Base-by-base conservation (phyloP, 495 filamentous ascomycete species). In the Neurospora sp. region DNA sequence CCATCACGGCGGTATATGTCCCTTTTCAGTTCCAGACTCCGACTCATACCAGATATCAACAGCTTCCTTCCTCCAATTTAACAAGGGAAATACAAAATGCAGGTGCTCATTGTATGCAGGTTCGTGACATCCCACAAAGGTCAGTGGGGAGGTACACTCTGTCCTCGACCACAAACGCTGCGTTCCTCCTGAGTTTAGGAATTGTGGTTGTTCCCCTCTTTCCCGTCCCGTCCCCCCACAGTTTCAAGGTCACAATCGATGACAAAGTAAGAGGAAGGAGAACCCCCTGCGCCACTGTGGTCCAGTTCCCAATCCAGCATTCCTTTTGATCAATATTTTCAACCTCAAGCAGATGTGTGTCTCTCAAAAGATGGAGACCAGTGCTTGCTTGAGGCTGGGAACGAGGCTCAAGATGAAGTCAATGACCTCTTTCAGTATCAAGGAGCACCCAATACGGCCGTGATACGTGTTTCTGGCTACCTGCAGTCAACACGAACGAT, bases 31-130 rank as follows among this genome's bases (percentile, higher is more conserved):
- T 18, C 22, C 53, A 65, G 14, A 35, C 27, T 35, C 53, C 31
- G 53, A 18, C 14, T 65, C 12, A 14, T 27, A 61, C 53, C 27
- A 27, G 9, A 35, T 35, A 16, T 35, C 53, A 14, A 35, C 53
- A 31, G 14, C 3, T 16, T 16, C 53, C 12, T 12, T 22, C 39
- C n/a, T 53, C 45, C 45, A 12, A 27, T 14, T 53, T 6, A n/a
- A n/a, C 38, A n/a, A 61, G 69, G 71, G 69, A 73, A 73, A 53
- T 68, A 38, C 70, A 73, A 70, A 71, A 74, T 70, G 75, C 74
- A 76, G 73, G 73, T 74, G 47, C 75, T 78, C 78, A 77, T 72
- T 75, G 72, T 73, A 78, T 78, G 78, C 78, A 80, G 77, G 75
- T 74, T 73, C 47, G 47, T 59, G 47, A 27, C 47, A 59, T 59